Conservation (phyloP, 805 yeast species). For the Myxozyma nipponensis region DNA sequence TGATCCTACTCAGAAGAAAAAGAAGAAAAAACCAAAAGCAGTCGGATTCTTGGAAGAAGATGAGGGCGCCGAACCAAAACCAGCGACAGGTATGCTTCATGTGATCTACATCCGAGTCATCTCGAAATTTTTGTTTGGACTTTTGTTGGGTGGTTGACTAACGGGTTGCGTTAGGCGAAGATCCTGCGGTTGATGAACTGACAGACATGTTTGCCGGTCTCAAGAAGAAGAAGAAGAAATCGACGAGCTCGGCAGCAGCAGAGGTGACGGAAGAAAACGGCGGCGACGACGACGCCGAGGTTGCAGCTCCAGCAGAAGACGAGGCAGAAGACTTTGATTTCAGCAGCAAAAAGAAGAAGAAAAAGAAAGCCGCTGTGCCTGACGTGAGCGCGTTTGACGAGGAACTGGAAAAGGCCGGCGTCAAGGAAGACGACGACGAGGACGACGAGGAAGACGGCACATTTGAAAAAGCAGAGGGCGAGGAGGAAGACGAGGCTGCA, state of each 20-base stretch:
- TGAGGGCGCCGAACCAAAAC: conserved; percentile 9
- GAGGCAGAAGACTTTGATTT: conserved; percentile 38
- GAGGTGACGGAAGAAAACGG: conserved; percentile 35
- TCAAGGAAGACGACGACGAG: conserved; percentile 46
- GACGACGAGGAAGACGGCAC: conserved; percentile 28
- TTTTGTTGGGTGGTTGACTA: not conserved
- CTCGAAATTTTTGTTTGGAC: not conserved
- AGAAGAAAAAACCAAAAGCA: conserved; percentile 37
- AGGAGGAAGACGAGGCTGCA: conserved; percentile 25
- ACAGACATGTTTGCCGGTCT: conserved; percentile 73
- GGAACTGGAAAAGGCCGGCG: conserved; percentile 85
- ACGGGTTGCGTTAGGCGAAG: conserved; percentile 13
- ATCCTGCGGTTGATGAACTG: conserved; percentile 39
- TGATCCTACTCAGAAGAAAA: conserved; percentile 34
- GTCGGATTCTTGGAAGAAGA: conserved; percentile 23
- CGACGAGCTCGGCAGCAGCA: conserved; percentile 35
- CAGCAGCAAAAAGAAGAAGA: conserved; percentile 77
- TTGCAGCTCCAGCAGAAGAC: conserved; percentile 24
- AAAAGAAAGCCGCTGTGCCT: conserved; percentile 52
- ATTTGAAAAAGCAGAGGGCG: conserved; percentile 34
- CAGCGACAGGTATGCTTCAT: conserved; percentile 12
- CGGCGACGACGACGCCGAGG: conserved; percentile 17
- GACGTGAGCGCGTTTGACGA: conserved; percentile 81
- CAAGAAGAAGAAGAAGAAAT: conserved; percentile 82
- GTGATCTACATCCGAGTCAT: not conserved